Evolutionary conservation across 257 asterid genomes (phyloP).

Genomic region (Echites panduratus): DNA sequence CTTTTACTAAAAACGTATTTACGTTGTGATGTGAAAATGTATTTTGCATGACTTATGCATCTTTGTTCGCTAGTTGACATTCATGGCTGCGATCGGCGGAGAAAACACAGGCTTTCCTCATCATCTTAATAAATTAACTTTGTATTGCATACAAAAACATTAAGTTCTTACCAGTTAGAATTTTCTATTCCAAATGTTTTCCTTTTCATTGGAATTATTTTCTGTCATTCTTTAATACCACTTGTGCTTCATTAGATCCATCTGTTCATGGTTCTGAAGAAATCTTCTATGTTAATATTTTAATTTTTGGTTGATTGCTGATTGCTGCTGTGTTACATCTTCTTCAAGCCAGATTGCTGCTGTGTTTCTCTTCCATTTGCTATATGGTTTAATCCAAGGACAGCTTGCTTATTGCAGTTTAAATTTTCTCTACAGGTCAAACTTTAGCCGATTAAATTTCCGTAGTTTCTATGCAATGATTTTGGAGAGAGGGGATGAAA

Average conservation of each 20-base stretch:
- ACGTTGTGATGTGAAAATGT: neutral
- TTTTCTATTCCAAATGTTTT: neutral
- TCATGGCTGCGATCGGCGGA: neutral
- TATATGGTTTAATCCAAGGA: neutral
- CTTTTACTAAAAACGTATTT: neutral
- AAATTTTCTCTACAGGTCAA: conserved; percentile 43
- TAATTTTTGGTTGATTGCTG: neutral
- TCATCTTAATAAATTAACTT: neutral
- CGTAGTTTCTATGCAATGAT: conserved; percentile 74
- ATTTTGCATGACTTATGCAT: neutral
- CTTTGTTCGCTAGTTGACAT: neutral
- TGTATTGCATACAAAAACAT: neutral
- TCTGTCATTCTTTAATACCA: neutral
- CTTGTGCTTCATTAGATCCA: neutral
- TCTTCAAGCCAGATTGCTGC: neutral
- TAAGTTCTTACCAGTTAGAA: neutral
- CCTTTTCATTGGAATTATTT: neutral
- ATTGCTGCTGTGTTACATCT: neutral
- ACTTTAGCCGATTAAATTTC: conserved; percentile 76
- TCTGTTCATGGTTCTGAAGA: neutral
- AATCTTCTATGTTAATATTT: neutral
- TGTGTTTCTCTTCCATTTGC: neutral
- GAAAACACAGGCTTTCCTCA: neutral
- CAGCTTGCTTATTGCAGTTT: neutral
- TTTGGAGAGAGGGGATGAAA: conserved; percentile 91